Percentiles rank a stretch among this genome's conserved stretches.
Evolutionary conservation across 2,329 filamentous ascomycete species (phyloP).

Genomic region (Cercospora nicotianae): DNA sequence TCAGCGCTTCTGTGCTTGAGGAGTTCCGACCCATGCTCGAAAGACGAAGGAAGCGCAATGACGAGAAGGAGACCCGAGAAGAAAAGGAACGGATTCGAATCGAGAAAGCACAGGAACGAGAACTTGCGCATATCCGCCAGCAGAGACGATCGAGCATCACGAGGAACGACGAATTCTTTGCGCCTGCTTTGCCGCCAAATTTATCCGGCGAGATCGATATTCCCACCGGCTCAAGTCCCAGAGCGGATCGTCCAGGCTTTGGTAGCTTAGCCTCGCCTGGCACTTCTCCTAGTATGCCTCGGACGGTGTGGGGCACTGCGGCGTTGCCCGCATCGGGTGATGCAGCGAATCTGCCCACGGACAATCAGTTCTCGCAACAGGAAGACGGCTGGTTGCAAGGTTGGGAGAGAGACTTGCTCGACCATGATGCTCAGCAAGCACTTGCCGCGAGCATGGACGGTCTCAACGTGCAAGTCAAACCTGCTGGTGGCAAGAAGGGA

Average conservation of each 20-base stretch:
- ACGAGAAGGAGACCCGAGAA: constrained; percentile 80
- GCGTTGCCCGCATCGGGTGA: constrained; percentile 61
- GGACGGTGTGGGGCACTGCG: constrained; percentile 91
- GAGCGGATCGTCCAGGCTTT: constrained; percentile 63
- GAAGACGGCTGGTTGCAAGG: constrained; percentile 87
- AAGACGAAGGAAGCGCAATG: constrained; percentile 70
- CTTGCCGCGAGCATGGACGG: constrained; percentile 24
- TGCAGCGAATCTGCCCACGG: constrained; percentile 43
- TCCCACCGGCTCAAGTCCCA: constrained; percentile 46
- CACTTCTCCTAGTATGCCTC: constrained; percentile 72
- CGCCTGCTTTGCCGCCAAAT: constrained; percentile 30
- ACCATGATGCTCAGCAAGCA: constrained; percentile 57
- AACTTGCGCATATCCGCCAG: constrained; percentile 65
- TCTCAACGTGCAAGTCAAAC: constrained; percentile 37
- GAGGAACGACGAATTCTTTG: constrained; percentile 40
- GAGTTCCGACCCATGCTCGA: constrained; percentile 76
- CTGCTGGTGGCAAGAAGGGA: constrained; percentile 55
- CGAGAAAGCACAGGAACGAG: constrained; percentile 72
- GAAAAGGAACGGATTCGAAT: constrained; percentile 82
- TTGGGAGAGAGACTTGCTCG: constrained; percentile 73
- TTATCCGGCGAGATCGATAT: constrained; percentile 35
- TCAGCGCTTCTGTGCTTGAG: constrained; percentile 71
- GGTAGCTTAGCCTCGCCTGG: constrained; percentile 72
- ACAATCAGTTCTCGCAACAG: constrained; percentile 41
- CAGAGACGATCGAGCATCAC: constrained; percentile 58